phyloP scores from a whole-genome alignment of 2,329 filamentous ascomycete species.

The Ophiostoma quercus region DNA sequence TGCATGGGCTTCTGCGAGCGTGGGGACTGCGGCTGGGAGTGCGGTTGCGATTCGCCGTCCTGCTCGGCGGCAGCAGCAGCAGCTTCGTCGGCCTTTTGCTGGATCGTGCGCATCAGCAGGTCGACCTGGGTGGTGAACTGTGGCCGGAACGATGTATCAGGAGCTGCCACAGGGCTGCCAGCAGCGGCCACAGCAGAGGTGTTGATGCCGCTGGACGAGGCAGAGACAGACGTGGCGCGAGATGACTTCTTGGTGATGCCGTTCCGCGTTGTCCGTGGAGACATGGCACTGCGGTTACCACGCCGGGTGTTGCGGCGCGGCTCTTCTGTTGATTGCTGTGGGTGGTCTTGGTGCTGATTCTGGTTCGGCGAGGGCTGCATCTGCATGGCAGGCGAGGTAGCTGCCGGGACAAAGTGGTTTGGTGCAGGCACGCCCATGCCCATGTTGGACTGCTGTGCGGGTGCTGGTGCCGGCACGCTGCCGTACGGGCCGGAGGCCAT shows the following conservation, averaged over 20 bases:
- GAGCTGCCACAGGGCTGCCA: not conserved
- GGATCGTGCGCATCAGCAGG: slow-evolving; percentile 81
- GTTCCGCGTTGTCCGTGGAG: not conserved
- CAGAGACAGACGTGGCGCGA: not conserved
- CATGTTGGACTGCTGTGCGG: slow-evolving; percentile 28
- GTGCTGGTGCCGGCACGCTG: not conserved
- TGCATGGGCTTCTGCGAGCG: not conserved
- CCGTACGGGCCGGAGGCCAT: slow-evolving; percentile 6
- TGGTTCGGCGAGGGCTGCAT: not conserved
- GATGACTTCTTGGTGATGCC: not conserved
- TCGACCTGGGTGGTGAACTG: slow-evolving; percentile 80
- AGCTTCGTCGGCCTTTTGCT: slow-evolving; percentile 52
- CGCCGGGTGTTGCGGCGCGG: slow-evolving; percentile 9
- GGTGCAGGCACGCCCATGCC: slow-evolving; percentile 15
- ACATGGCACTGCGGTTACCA: not conserved
- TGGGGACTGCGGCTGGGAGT: not conserved
- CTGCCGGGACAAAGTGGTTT: not conserved
- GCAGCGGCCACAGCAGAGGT: slow-evolving; percentile 38
- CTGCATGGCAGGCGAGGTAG: not conserved
- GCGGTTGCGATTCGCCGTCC: slow-evolving; percentile 38
- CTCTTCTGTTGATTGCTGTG: not conserved
- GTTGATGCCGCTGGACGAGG: slow-evolving; percentile 22
- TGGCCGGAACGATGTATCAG: slow-evolving; percentile 34
- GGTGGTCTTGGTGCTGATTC: not conserved
- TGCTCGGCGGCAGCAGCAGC: slow-evolving; percentile 27